Base-by-base conservation (phyloP, 768 basidiomycete genomes). In the Trametes cingulata region DNA sequence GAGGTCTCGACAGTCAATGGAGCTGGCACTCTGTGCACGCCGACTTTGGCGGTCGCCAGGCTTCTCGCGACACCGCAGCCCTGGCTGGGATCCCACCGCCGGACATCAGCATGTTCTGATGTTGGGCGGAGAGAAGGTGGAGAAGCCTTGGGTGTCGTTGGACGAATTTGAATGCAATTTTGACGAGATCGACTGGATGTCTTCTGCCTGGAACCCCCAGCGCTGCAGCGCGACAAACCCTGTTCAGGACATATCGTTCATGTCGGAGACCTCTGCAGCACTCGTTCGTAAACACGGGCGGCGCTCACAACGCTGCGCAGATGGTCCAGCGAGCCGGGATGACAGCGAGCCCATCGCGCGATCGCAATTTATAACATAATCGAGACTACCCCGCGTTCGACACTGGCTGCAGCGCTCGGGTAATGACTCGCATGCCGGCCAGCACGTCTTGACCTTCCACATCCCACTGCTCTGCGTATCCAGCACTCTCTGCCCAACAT, bases 321-420 rank as follows among this genome's bases (percentile, higher is more conserved):
- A 20, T 25, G 7, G 20, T 24, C 43, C 13, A 24, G 9, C 9
- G 6, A 25, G 13, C 8, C n/a, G 19, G 43, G 37, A 22, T 8
- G 40, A 42, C n/a, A n/a, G 39, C n/a, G 25, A 33, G n/a, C 43
- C 35, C 35, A 22, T 46, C 25, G 43, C 54, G 54, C 54, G 42
- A 56, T 56, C 45, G 54, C 33, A 19, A 40, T n/a, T 14, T 3
- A 53, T 53, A 53, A 35, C 36, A 52, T 40, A 43, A 47, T 24
- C 36, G 43, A 4, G 13, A 22, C 13, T 45, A 24, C 43, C 43
- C 43, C 36, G 43, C 45, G 19, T 46, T 25, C 43, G 49, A 49
- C 49, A 25, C 24, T 51, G 6, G 29, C 4, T 33, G 19, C 27
- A 13, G 27, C 15, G 43, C 27, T 15, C 46, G 46, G 46, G 22